Base-by-base conservation (phyloP, 352 stramenopile genomes). In the Globisporangium abappressorium region DNA sequence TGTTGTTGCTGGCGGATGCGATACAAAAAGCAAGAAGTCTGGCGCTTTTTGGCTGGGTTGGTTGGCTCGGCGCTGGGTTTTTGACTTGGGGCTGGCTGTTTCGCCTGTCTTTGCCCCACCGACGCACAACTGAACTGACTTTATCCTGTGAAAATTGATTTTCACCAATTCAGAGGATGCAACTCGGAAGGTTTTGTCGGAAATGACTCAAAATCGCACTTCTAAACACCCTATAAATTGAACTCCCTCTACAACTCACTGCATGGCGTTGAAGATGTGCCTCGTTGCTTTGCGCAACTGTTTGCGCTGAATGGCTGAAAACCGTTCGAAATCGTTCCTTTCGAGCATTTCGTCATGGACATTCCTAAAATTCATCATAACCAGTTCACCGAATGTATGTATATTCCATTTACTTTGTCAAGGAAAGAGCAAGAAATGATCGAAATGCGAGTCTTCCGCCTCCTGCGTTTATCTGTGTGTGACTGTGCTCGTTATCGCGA, bases 11-110 rank as follows among this genome's bases (percentile, higher is more conserved):
- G 15, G 28, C 14, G 3, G 12, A 18, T 57, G 26, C 53, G 26
- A 57, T 57, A 22, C 24, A 36, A 57, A 57, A 36, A 51, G 43
- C 43, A 51, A 22, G 43, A 51, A 51, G 43, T 51, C 43, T 38
- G 24, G 24, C 7, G 53, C 9, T n/a, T 57, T 34, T 28, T 3
- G 49, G 5, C 15, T 18, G 47, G 51, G 9, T 57, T n/a, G 43
- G 22, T 51, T 51, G 43, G 18, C 18, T 30, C 6, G 47, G 5
- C 47, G 47, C 20, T 20, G 26, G 18, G 47, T 20, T 22, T 22
- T 30, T 24, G 47, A 11, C n/a, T 55, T 14, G 7, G 47, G 8
- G 47, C 24, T 57, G 53, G 26, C 12, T 20, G 53, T 12, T 15
- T 22, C 28, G 12, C 47, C 53, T 33, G 18, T 30, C 5, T 57